These are phyloP conservation scores for Porcisia hertigi DNA, from an alignment of 208 protist species.

Conservation along the genomic window DNA sequence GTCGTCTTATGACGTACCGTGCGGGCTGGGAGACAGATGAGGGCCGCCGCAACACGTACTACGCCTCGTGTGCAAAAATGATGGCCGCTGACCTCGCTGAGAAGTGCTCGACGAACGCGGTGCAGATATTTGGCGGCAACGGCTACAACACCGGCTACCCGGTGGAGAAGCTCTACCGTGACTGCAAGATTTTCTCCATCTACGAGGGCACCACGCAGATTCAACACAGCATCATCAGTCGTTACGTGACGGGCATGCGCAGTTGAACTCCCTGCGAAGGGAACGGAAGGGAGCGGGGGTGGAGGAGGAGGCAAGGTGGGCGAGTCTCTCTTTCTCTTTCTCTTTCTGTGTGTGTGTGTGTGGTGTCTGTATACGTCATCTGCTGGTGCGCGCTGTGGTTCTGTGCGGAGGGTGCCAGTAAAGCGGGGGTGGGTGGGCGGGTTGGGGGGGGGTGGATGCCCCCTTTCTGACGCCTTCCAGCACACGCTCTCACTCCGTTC, in stretches of 20 bases:
- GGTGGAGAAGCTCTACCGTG: constrained; percentile 94
- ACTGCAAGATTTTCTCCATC: constrained; percentile 94
- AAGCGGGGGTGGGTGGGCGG: too few species aligned
- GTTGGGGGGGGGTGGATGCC: too few species aligned
- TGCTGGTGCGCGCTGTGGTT: too few species aligned
- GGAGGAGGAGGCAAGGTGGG: too few species aligned
- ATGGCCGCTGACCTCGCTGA: constrained; percentile 74
- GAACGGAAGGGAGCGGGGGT: too few species aligned
- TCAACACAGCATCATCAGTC: constrained; percentile 83
- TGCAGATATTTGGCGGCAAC: constrained; percentile 93
- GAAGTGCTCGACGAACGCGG: constrained; percentile 71
- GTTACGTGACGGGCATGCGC: constrained; percentile 56
- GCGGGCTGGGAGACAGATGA: constrained; percentile 83
- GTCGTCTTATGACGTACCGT: constrained; percentile 67
- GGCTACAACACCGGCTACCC: constrained; percentile 94
- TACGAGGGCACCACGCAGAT: constrained; percentile 94
- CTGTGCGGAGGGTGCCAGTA: too few species aligned
- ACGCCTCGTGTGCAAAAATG: constrained; percentile 87
- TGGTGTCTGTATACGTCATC: background rate
- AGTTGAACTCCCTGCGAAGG: constrained; percentile 21
- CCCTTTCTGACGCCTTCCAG: background rate
- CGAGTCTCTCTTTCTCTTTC: background rate
- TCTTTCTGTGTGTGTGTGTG: background rate
- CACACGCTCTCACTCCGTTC: background rate
- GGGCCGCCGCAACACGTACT: constrained; percentile 86